These are phyloP conservation scores for Seiridium cupressi DNA, from an alignment of 2,329 filamentous ascomycete species.

Conservation along the genomic window DNA sequence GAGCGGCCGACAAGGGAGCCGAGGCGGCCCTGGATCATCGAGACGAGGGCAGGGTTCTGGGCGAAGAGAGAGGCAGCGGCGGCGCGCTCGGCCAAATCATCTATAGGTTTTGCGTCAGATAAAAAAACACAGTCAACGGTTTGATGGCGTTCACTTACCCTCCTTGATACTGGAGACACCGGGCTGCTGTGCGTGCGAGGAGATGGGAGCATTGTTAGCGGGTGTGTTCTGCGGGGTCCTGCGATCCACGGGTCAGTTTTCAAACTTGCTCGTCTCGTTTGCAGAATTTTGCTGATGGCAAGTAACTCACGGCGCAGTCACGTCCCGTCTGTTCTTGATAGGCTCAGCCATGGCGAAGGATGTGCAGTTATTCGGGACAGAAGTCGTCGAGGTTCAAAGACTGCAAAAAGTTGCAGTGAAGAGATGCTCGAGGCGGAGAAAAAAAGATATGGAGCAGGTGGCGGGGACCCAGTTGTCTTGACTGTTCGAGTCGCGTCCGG, in stretches of 20 bases:
- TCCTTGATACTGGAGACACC: conserved; percentile 94
- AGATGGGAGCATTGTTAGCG: conserved; percentile 92
- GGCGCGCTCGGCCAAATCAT: conserved; percentile 78
- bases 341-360: conserved; percentile 57
- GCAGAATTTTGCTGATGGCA: not conserved
- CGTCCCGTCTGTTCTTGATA: conserved; percentile 62
- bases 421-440: conserved; percentile 16
- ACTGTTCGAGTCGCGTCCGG: not conserved
- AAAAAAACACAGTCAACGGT: not conserved
- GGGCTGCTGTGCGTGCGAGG: conserved; percentile 94
- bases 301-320: conserved; percentile 56
- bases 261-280: not conserved
- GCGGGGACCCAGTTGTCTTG: not conserved
- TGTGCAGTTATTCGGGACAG: conserved; percentile 14
- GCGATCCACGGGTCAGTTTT: conserved; percentile 32
- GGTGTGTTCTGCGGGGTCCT: conserved; percentile 99
- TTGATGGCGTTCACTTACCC: conserved; percentile 60
- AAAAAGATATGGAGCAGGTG: conserved; percentile 14
- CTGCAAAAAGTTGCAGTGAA: conserved; percentile 3
- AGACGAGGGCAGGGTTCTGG: conserved; percentile 89
- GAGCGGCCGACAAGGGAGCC: conserved; percentile 90
- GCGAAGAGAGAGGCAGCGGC: conserved; percentile 91
- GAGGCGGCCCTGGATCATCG: conserved; percentile 97
- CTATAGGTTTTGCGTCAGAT: conserved; percentile 43
- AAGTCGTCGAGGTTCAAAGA: conserved; percentile 4